phyloP scores from a whole-genome alignment of 768 basidiomycete species.

The Tylopilus rubrobrunneus region DNA sequence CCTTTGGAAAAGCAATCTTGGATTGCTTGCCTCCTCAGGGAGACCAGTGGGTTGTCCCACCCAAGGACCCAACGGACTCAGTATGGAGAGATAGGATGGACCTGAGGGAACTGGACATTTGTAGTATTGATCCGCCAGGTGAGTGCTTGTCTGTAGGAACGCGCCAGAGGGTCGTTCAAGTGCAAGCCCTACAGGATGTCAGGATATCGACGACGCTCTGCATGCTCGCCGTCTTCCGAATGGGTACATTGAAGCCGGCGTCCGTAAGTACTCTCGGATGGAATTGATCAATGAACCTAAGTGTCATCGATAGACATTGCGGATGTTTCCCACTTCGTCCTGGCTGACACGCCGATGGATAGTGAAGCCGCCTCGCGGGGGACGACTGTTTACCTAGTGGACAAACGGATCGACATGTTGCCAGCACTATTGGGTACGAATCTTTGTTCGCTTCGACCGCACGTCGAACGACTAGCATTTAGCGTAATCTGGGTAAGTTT shows the following conservation, averaged over 20 bases:
- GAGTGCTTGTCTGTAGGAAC: slow-evolving; percentile 9
- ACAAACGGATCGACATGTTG: slow-evolving; percentile 98
- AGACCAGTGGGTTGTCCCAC: slow-evolving; percentile 89
- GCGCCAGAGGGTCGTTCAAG: slow-evolving; percentile 2
- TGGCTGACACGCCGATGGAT: slow-evolving; percentile 93
- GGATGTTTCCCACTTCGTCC: slow-evolving; percentile 96
- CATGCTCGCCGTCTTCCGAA: slow-evolving; percentile 86
- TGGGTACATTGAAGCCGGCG: slow-evolving; percentile 95
- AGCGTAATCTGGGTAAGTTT: slow-evolving; percentile 85
- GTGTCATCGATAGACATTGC: slow-evolving; percentile 71
- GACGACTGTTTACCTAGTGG: slow-evolving; percentile 96
- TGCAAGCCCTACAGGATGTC: slow-evolving; percentile 60
- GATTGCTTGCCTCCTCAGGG: slow-evolving; percentile 89
- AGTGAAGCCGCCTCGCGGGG: slow-evolving; percentile 92
- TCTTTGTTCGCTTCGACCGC: slow-evolving; percentile 86
- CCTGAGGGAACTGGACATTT: slow-evolving; percentile 78
- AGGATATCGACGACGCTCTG: slow-evolving; percentile 97
- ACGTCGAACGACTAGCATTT: slow-evolving; percentile 93
- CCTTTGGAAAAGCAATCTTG: slow-evolving; percentile 93
- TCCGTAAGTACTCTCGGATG: slow-evolving; percentile 63
- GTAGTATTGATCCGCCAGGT: slow-evolving; percentile 98
- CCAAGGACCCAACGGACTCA: slow-evolving; percentile 48
- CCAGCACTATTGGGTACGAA: slow-evolving; percentile 93
- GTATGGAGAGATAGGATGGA: slow-evolving; percentile 87
- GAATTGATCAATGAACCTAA: neutral